Evolutionary conservation across 192 early-diverging fungal genomes (phyloP), one percentile per base, ranked within the genome.

Genomic region (Entomortierella beljakovae): DNA sequence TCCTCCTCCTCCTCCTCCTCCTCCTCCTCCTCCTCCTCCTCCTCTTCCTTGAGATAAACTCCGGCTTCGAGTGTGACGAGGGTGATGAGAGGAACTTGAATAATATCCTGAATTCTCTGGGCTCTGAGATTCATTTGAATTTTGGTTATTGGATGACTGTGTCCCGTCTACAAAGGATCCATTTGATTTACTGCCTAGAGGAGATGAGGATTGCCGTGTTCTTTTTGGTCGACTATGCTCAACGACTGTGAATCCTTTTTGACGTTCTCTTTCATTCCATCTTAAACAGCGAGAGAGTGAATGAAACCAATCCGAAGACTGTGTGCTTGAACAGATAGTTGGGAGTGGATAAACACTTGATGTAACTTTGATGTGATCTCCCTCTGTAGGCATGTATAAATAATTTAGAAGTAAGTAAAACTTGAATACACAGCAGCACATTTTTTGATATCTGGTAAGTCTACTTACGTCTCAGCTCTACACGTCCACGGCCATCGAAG

Each of bases 401-500:
- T 22, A 58, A 51, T 42, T 43, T 58, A 4, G 40, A 34, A 28
- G 18, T 28, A 66, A 23, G n/a, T n/a, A n/a, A n/a, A n/a, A n/a
- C n/a, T n/a, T n/a, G n/a, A n/a, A n/a, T n/a, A n/a, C n/a, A n/a
- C n/a, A n/a, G n/a, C n/a, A n/a, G n/a, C n/a, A n/a, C n/a, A n/a
- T n/a, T n/a, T n/a, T n/a, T n/a, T n/a, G n/a, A n/a, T n/a, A n/a
- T n/a, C n/a, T n/a, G n/a, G n/a, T n/a, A n/a, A n/a, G n/a, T 37
- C 18, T 9, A 35, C 76, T 64, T 84, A 88, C 91, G 89, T 40
- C 86, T 83, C 33, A 99, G 85, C 66, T 99, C 94, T 0, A 95
- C 92, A 2, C 98, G 89, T 58, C 96, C 90, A 33, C 98, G 88
- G 2, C 97, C 98, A 72, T 99, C 98, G 66, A 98, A 97, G 64